These are phyloP conservation scores for Suhomyces prunicola DNA, from an alignment of 805 yeast genomes.

Conservation along the genomic window DNA sequence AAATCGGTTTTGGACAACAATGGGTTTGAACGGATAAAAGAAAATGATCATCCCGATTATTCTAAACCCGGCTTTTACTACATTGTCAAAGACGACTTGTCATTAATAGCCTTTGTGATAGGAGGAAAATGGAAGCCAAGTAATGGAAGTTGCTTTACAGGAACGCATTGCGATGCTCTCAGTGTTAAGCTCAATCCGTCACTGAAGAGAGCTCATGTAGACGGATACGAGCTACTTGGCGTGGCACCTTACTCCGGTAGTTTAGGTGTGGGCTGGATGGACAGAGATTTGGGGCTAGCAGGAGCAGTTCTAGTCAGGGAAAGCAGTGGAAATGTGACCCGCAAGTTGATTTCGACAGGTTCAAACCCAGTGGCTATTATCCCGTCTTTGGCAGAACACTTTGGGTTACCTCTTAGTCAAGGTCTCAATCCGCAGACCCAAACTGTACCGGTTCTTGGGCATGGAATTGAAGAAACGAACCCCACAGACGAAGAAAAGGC, in stretches of 20 bases:
- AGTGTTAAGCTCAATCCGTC: slow-evolving; percentile 34
- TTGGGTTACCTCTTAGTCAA: slow-evolving; percentile 21
- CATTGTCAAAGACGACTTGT: slow-evolving; percentile 29
- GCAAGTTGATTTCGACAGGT: slow-evolving; percentile 31
- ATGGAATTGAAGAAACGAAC: slow-evolving; percentile 7
- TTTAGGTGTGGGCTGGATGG: slow-evolving; percentile 34
- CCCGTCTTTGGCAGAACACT: slow-evolving; percentile 41
- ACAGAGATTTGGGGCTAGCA: slow-evolving; percentile 42
- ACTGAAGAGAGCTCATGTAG: slow-evolving; percentile 11
- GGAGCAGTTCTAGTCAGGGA: slow-evolving; percentile 28
- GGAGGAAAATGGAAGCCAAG: slow-evolving; percentile 37
- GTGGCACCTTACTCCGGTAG: slow-evolving; percentile 42
- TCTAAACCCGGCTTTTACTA: slow-evolving; percentile 21
- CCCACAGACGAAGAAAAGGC: slow-evolving; percentile 28
- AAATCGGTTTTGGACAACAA: slow-evolving; percentile 17
- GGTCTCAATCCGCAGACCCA: slow-evolving; percentile 36
- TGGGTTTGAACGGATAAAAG: slow-evolving; percentile 29
- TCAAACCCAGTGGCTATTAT: slow-evolving; percentile 37
- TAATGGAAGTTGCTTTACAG: slow-evolving; percentile 26
- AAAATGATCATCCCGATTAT: slow-evolving; percentile 13
- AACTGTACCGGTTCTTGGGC: slow-evolving; percentile 39
- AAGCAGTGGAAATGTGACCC: slow-evolving; percentile 16
- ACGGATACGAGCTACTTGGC: slow-evolving; percentile 37
- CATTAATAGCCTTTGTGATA: slow-evolving; percentile 35
- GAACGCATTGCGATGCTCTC: slow-evolving; percentile 38